Evolutionary conservation across 164 flowering plant genomes (phyloP), one percentile per base, ranked within the genome.

Genomic region (Liriodendron chinense): DNA sequence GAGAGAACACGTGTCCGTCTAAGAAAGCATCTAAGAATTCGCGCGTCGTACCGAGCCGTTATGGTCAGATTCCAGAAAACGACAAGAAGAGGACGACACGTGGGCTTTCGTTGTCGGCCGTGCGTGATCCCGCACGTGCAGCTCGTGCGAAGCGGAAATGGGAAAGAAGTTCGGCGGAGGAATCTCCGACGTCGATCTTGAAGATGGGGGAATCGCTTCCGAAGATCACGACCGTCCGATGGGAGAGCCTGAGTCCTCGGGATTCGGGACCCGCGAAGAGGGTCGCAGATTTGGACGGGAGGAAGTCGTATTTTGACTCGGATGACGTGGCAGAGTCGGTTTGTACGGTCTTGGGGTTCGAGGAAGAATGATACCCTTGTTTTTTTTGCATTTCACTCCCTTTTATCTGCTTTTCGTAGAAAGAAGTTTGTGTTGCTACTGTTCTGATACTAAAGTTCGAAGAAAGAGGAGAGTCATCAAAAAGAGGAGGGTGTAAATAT

Each of bases 261-360:
- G 93, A 92, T 72, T 95, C 98, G 6, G 98, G 98, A 21, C 80
- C 87, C 0, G 97, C 94, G 0, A 95, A 91, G 72, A 91, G 91
- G 70, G 93, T 89, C 6, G 84, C 87, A 4, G 97, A 92, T 13
- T 80, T 93, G 84, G 67, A 82, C 2, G 90, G 94, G 26, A 89
- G 75, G 79, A 89, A 78, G 48, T 78, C 93, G 0, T 83, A 25
- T 67, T 91, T 94, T 34, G 63, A 72, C 12, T 70, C 1, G 10
- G 83, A 78, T 9, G 80, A 67, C 26, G 84, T 16, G 62, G 89
- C 80, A 22, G 64, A n/a, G 34, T 81, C 86, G 53, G 82, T 88
- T 59, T 88, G 87, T 77, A 93, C 87, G 77, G 80, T 82, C 21
- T 73, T 93, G 87, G 78, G 78, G 53, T 93, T 90, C 75, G 90